Conservation (phyloP, 2,329 filamentous ascomycete genomes). For the Thermomyces lanuginosus region DNA sequence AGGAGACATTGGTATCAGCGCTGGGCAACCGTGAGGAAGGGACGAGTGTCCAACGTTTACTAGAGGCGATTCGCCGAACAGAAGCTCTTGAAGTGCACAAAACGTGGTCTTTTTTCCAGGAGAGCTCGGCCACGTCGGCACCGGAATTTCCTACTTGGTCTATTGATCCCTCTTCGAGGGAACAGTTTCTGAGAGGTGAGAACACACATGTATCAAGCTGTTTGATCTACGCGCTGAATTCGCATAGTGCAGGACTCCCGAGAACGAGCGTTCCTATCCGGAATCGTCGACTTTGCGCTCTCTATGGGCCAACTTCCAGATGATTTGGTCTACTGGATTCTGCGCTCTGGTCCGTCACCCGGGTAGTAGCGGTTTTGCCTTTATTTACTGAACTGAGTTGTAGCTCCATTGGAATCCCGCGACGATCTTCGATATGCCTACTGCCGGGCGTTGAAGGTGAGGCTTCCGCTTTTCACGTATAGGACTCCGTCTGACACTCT, state of each 20-base stretch:
- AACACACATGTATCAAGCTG: neutral
- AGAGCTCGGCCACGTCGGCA: constrained; percentile 10
- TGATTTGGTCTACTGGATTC: constrained; percentile 50
- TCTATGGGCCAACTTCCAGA: constrained; percentile 38
- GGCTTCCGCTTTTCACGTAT: constrained; percentile 4
- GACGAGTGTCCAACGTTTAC: constrained; percentile 31
- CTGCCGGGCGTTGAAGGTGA: constrained; percentile 34
- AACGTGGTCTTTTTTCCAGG: constrained; percentile 42
- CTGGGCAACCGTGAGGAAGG: constrained; percentile 29
- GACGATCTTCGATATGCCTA: constrained; percentile 45
- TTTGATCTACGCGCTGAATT: neutral
- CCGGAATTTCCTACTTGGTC: constrained; percentile 20
- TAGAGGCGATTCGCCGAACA: constrained; percentile 43
- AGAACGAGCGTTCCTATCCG: constrained; percentile 45
- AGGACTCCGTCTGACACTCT: neutral
- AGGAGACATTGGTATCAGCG: constrained; percentile 27
- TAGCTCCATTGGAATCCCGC: constrained; percentile 38
- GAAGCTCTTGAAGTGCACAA: constrained; percentile 40
- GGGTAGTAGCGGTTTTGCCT: neutral
- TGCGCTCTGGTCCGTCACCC: constrained; percentile 17
- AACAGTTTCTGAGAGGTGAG: constrained; percentile 19
- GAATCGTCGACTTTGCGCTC: constrained; percentile 42
- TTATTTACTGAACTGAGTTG: neutral
- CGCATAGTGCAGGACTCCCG: constrained; percentile 32
- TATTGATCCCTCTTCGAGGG: constrained; percentile 16